Evolutionary conservation across 2,329 filamentous ascomycete species (phyloP).

Genomic region (Verticillium longisporum): DNA sequence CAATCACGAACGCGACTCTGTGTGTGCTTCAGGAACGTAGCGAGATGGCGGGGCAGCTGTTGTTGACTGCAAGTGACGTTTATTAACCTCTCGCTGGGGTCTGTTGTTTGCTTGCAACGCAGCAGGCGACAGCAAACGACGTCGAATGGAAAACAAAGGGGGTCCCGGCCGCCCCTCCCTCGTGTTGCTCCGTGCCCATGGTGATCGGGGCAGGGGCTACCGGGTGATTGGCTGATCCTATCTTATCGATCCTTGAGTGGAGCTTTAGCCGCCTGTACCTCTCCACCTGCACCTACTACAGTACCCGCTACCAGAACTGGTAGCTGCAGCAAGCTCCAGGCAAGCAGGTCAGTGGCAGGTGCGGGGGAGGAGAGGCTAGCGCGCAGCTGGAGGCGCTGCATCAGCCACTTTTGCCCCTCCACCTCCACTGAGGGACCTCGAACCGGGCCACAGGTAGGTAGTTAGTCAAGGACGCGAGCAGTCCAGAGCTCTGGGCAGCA

Average conservation of each 20-base stretch:
- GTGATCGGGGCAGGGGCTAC: not conserved
- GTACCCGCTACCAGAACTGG: too few species aligned
- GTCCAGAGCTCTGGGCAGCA: not conserved
- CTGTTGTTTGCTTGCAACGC: not conserved
- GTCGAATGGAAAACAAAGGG: constrained; percentile 2
- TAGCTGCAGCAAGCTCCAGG: too few species aligned
- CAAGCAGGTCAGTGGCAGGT: not conserved
- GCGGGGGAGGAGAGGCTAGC: not conserved
- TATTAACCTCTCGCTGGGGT: not conserved
- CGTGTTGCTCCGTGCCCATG: constrained; percentile 1
- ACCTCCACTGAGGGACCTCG: not conserved
- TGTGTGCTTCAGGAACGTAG: not conserved
- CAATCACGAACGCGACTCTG: not conserved
- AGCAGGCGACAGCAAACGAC: not conserved
- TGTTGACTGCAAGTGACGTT: not conserved
- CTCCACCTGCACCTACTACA: too few species aligned
- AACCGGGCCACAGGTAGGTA: not conserved
- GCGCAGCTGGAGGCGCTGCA: not conserved
- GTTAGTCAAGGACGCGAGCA: not conserved
- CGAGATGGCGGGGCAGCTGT: not conserved
- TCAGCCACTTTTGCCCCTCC: constrained; percentile 3
- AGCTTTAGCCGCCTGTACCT: not conserved
- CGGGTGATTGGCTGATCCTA: not conserved
- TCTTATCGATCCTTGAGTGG: not conserved
- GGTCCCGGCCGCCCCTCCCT: not conserved